Conservation (phyloP, 1,284 basidiomycete genomes). For the Sutorius eximius region DNA sequence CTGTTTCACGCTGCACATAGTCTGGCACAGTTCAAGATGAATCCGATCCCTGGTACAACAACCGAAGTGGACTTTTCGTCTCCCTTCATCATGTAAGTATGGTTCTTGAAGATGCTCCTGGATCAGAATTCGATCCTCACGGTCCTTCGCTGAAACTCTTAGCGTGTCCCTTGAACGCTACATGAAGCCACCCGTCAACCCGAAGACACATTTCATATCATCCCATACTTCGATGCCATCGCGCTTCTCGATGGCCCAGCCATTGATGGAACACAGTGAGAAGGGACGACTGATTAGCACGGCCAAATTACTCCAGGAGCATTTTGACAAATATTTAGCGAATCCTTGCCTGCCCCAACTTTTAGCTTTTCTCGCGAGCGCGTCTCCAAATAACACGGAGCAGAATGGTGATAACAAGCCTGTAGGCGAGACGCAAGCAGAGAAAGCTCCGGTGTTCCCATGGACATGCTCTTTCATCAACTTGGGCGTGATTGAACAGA, state of each 20-base stretch:
- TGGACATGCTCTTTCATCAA: slow-evolving; percentile 20
- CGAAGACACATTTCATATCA: slow-evolving; percentile 21
- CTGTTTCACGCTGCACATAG: slow-evolving; percentile 25
- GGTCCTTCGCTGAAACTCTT: too few relatives aligned
- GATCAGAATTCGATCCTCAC: neutral
- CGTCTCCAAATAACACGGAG: too few relatives aligned
- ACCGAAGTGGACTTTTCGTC: slow-evolving; percentile 23
- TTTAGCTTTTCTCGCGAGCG: neutral
- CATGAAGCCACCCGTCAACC: slow-evolving; percentile 18
- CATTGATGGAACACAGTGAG: slow-evolving; percentile 13
- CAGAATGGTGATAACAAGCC: neutral
- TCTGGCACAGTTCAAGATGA: slow-evolving; percentile 23
- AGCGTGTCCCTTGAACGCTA: slow-evolving; percentile 24
- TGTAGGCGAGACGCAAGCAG: neutral
- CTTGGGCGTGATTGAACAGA: slow-evolving; percentile 16
- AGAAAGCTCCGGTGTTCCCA: neutral
- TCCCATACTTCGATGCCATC: slow-evolving; percentile 10
- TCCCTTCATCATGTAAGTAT: slow-evolving; percentile 10
- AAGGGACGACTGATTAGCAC: slow-evolving; percentile 13
- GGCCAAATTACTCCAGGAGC: slow-evolving; percentile 14
- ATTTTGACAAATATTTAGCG: slow-evolving; percentile 13
- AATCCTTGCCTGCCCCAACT: slow-evolving; percentile 20
- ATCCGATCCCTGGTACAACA: slow-evolving; percentile 11
- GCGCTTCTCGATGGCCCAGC: slow-evolving; percentile 17
- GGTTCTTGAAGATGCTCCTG: neutral